Evolutionary conservation across 2,329 filamentous ascomycete species (phyloP), one percentile per base, ranked within the genome.

Genomic region (Knoxdaviesia capensis): DNA sequence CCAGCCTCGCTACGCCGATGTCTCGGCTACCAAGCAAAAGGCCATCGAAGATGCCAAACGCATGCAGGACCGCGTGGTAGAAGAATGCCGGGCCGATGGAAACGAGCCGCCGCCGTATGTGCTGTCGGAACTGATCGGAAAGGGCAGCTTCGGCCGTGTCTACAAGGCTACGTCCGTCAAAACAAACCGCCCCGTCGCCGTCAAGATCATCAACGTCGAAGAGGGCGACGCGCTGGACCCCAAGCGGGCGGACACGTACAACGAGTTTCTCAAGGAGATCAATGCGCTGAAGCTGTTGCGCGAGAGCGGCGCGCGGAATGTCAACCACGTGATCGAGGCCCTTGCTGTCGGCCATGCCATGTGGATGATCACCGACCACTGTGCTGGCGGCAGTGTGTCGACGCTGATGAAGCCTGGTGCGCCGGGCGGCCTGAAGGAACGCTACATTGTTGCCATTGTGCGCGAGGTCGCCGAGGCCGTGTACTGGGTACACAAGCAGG

Each of bases 291-390:
- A 82, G 51, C 65, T 81, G 44, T 65, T 92, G 41, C 77, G 78
- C 52, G 77, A 83, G 49, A 80, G 70, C 48, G 78, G 76, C 39
- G 82, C 82, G 11, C 71, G 72, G 49, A 88, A 88, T 53, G 77
- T 92, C 59, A 90, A 88, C 54, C 71, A 77, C 50, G 79, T 88
- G 41, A 77, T 87, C 50, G 82, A 87, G 49, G 81, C 81, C 5
- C 67, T 87, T 20, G 75, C 80, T 6, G 74, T 88, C 34, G 80
- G 80, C 36, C 77, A 80, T 50, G 74, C 83, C 46, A 77, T 92
- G 62, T 92, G 84, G 84, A 83, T 90, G 63, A 74, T 90, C 43
- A 87, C 80, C 45, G 82, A 90, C 59, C 86, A 87, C 56, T 87
- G 83, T 51, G 81, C 80, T 5, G 84, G 84, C 47, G 84, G 84